A percentile compares a stretch with the other conserved stretches of the same genome.
phyloP scores from a whole-genome alignment of 1,284 basidiomycete genomes.

The Ceratobasidium sp. region DNA sequence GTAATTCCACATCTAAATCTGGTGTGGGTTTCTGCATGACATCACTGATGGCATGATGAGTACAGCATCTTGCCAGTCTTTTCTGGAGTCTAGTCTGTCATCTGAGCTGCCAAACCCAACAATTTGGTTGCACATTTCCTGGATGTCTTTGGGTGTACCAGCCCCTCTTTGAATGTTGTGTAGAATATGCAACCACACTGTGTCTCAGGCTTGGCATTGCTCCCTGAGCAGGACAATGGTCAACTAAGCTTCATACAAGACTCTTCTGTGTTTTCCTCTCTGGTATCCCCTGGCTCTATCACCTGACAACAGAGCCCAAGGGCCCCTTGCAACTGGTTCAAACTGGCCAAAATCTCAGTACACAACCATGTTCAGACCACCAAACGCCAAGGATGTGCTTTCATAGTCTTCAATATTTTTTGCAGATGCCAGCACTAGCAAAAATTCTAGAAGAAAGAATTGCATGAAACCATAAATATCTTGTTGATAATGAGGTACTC shows the following conservation, averaged over 20 bases:
- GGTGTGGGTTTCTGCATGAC: no score
- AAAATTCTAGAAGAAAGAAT: slow-evolving; percentile 41
- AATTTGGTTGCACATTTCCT: slow-evolving; percentile 54
- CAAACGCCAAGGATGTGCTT: slow-evolving; percentile 31
- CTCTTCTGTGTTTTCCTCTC: slow-evolving; percentile 48
- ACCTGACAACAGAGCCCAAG: slow-evolving; percentile 43
- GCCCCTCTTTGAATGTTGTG: slow-evolving; percentile 54
- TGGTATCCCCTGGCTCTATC: not conserved
- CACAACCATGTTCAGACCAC: slow-evolving; percentile 50
- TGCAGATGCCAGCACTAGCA: slow-evolving; percentile 28
- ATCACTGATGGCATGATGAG: slow-evolving; percentile 60
- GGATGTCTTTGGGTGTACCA: slow-evolving; percentile 55
- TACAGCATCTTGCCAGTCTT: slow-evolving; percentile 54
- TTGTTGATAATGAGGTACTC: slow-evolving; percentile 52
- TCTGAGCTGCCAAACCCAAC: slow-evolving; percentile 48
- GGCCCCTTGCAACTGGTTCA: slow-evolving; percentile 38
- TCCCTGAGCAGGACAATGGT: slow-evolving; percentile 59
- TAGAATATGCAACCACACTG: slow-evolving; percentile 59
- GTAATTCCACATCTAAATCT: no score
- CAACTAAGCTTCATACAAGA: slow-evolving; percentile 59
- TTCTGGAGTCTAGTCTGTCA: no score
- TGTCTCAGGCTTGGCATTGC: slow-evolving; percentile 59
- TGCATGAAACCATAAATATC: slow-evolving; percentile 50
- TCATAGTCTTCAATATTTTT: slow-evolving; percentile 20
- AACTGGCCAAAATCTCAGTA: slow-evolving; percentile 50